Base-by-base conservation (phyloP, 1,284 basidiomycete genomes). In the Porodaedalea pini region DNA sequence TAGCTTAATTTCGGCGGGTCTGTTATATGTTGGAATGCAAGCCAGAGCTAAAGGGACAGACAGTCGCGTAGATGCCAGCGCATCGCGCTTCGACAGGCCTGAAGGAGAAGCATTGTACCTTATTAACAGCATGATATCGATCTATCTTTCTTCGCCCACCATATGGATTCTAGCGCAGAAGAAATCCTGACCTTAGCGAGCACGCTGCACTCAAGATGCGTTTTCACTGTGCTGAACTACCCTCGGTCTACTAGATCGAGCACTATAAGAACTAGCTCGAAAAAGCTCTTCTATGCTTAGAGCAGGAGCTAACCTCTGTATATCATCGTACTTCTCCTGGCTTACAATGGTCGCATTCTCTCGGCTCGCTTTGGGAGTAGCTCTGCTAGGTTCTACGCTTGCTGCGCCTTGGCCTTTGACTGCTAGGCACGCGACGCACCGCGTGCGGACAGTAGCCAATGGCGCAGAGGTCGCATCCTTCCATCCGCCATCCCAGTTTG, bases 401-500 rank as follows among this genome's bases (percentile, higher is more conserved):
- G 37, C 51, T 27, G 51, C 37, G 23, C 51, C 51, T 10, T 29
- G 23, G 37, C 51, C 51, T 37, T 17, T 23, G 4, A 27, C 37
- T 37, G 17, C 31, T 4, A 52, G 27, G 21, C 37, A 41, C 27
- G 51, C 51, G 40, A 52, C 37, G 11, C 51, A 52, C 23, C 37
- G 34, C 3, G 40, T 40, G 10, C 34, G 51, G n/a, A 41, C 19
- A 19, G 21, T 52, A 36, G 36, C 27, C 1, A 52, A 52, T 41
- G 51, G 51, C 31, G 11, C 27, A 5, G 27, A 52, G 37, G 23
- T 52, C 2, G 11, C 51, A 23, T 21, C 51, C 17, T 52, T 52
- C 25, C 17, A 37, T 41, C 51, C 51, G 3, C 37, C 39, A 2
- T 52, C 51, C 17, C 51, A 52, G 17, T 52, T 52, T 15, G 51